Evolutionary conservation across 2,329 filamentous ascomycete species (phyloP).

Genomic region (Alternaria sp.): DNA sequence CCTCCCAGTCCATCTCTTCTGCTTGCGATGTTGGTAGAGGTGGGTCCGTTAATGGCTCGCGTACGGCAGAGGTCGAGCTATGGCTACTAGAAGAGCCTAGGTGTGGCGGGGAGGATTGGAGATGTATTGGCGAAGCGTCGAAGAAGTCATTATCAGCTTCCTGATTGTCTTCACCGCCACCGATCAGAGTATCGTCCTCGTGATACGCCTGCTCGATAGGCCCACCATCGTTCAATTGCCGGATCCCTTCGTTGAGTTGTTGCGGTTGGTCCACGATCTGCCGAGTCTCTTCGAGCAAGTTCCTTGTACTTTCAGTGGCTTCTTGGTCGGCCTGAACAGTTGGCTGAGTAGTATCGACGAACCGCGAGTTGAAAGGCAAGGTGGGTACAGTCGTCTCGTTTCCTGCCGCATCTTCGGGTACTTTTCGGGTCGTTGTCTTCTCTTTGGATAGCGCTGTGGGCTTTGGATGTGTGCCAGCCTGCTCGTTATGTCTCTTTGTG

Average conservation of each 20-base stretch:
- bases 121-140: constrained; percentile 12
- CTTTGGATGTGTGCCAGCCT: too few relatives aligned
- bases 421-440: not conserved
- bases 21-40: constrained; percentile 26
- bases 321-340: not conserved
- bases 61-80: constrained; percentile 35
- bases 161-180: constrained; percentile 2
- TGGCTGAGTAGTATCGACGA: not conserved
- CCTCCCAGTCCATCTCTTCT: constrained; percentile 49
- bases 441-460: not conserved
- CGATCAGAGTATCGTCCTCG: constrained; percentile 8
- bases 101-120: constrained; percentile 33
- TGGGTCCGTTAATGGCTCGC: constrained; percentile 22
- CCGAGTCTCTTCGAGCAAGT: not conserved
- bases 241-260: not conserved
- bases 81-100: constrained; percentile 30
- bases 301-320: not conserved
- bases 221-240: constrained; percentile 1
- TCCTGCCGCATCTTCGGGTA: too few relatives aligned
- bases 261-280: not conserved
- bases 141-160: not conserved
- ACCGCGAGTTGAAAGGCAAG: not conserved
- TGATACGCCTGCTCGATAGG: not conserved
- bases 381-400: not conserved
- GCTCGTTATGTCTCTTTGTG: not conserved